phyloP scores from a whole-genome alignment of 1,139 yeast genomes.

The Geotrichum carabidarum region DNA sequence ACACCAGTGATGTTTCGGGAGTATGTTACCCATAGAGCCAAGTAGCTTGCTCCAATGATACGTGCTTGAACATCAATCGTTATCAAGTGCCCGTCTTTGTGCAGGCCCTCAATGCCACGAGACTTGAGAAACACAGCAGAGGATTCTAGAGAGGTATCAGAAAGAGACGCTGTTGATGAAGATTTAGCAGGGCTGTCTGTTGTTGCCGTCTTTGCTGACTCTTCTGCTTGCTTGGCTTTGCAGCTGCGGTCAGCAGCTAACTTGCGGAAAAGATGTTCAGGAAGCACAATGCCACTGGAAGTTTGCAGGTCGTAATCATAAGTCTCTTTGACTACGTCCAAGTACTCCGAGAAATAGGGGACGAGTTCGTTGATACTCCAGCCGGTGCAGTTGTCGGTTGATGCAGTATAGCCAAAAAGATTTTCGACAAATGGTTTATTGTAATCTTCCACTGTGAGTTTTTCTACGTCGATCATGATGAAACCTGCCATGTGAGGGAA shows the following conservation, averaged over 20 bases:
- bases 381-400: constrained; percentile 42
- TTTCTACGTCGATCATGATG: constrained; percentile 56
- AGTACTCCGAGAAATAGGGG: constrained; percentile 58
- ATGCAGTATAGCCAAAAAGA: constrained; percentile 60
- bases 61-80: constrained; percentile 76
- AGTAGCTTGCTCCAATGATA: constrained; percentile 54
- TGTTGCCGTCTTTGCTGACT: background rate
- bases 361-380: constrained; percentile 53
- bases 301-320: constrained; percentile 24
- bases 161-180: constrained; percentile 5
- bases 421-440: constrained; percentile 75
- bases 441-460: constrained; percentile 53
- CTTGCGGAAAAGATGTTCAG: constrained; percentile 83
- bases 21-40: constrained; percentile 83
- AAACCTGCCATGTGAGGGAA: constrained; percentile 86
- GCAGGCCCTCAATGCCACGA: constrained; percentile 59
- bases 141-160: constrained; percentile 15
- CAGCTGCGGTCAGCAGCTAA: constrained; percentile 35
- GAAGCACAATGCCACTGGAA: constrained; percentile 59
- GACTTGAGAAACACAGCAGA: constrained; percentile 25
- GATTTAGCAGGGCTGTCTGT: background rate
- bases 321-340: constrained; percentile 45
- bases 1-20: constrained; percentile 41
- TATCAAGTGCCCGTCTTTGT: constrained; percentile 61
- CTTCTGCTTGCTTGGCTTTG: background rate